Evolutionary conservation across 2,329 filamentous ascomycete genomes (phyloP), one percentile per base, ranked within the genome.

Genomic region (Scytalidium sp.): DNA sequence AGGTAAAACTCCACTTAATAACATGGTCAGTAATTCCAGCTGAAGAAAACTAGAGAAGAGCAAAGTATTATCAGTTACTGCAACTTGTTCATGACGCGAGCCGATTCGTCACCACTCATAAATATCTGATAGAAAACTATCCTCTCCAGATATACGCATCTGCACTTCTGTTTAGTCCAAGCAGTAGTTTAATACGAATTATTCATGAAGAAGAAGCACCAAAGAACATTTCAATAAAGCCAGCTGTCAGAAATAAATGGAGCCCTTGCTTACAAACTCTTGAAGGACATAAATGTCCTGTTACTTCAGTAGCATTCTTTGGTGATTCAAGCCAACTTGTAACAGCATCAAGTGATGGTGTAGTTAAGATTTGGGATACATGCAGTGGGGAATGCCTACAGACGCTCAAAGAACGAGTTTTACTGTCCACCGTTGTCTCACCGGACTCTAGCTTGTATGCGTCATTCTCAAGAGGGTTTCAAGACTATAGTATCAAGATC

Each of bases 141-240:
- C 59, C 60, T 47, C 53, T 64, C 15, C 60, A 65, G 32, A 19
- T 49, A 50, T 64, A 64, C 51, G 49, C 46, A 36, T 60, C 60
- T 41, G 57, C 56, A 8, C 54, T 64, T 36, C 2, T 57, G 17
- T 60, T 60, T 20, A 57, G 54, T 47, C 57, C 56, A 25, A 25
- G 23, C 3, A 6, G 17, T 19, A 59, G 58, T 43, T 17, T 53
- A 17, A 52, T 57, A 46, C 43, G 45, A 45, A 39, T 21, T 1
- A 42, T 46, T 41, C 58, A 59, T 36, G 27, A 56, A 39, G 13
- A 52, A 3, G 51, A 56, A 48, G 42, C 51, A 17, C 56, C 50
- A 25, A 39, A 49, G 2, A 52, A 49, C 52, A 50, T 59, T n/a
- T 50, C 25, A 6, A 46, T 54, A 27, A 51, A 45, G 44, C 59